Percentiles rank a stretch among this genome's conserved stretches.
Evolutionary conservation across 768 basidiomycete species (phyloP).

Genomic region (Clitopilus passeckerianus): DNA sequence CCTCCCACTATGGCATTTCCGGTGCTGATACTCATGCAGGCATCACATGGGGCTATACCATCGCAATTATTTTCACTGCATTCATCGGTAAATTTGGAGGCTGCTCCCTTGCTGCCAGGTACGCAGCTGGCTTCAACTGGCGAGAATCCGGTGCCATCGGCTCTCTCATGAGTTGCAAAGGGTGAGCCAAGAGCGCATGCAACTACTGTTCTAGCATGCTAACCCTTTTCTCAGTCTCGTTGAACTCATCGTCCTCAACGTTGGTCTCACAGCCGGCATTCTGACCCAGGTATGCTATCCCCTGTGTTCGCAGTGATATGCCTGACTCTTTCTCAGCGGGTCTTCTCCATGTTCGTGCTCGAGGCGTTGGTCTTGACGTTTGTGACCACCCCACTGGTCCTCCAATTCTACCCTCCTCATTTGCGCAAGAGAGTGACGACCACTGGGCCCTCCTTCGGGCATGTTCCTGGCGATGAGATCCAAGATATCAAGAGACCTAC

Average conservation of each 20-base stretch:
- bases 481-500: slow-evolving; percentile 5
- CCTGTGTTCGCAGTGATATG: not conserved
- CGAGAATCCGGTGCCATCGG: slow-evolving; percentile 84
- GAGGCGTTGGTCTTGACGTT: slow-evolving; percentile 80
- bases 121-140: slow-evolving; percentile 68
- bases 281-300: slow-evolving; percentile 42
- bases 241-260: slow-evolving; percentile 94
- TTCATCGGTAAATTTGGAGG: slow-evolving; percentile 90
- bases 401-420: slow-evolving; percentile 60
- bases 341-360: slow-evolving; percentile 95
- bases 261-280: slow-evolving; percentile 80
- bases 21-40: slow-evolving; percentile 30
- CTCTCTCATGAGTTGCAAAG: slow-evolving; percentile 94
- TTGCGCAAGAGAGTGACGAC: slow-evolving; percentile 43
- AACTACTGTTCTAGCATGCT: not conserved
- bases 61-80: slow-evolving; percentile 73
- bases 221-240: slow-evolving; percentile 50
- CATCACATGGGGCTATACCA: slow-evolving; percentile 84
- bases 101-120: slow-evolving; percentile 65
- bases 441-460: slow-evolving; percentile 41
- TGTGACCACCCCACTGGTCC: slow-evolving; percentile 78
- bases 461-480: slow-evolving; percentile 34
- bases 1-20: not conserved
- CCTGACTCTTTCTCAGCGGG: slow-evolving; percentile 31
- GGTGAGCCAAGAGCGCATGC: slow-evolving; percentile 35